These are phyloP conservation scores for Aphanocladium album DNA, from an alignment of 2,329 filamentous ascomycete genomes.

Conservation along the genomic window DNA sequence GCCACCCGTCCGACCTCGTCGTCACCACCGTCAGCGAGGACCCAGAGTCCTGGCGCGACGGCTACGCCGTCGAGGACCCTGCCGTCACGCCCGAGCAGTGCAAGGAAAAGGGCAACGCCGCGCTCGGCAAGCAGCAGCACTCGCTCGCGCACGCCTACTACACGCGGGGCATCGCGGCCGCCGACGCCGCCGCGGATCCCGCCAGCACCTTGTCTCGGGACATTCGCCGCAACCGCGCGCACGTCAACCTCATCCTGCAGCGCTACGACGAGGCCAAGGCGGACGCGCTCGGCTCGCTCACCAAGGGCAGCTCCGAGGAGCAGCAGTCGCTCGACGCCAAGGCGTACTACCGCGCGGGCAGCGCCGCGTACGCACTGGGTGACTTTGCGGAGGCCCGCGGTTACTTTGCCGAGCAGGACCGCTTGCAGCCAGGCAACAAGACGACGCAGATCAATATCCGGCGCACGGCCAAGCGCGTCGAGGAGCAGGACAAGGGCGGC, in stretches of 20 bases:
- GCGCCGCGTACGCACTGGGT: conserved; percentile 25
- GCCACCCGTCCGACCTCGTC: conserved; percentile 29
- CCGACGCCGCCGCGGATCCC: background rate
- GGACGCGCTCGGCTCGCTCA: conserved; percentile 28
- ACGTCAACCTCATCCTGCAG: conserved; percentile 27
- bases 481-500: conserved; percentile 19
- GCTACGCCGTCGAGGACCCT: background rate
- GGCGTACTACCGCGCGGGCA: conserved; percentile 28
- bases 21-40: conserved; percentile 13
- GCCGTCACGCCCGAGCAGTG: conserved; percentile 16
- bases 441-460: conserved; percentile 17
- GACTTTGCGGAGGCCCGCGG: conserved; percentile 20
- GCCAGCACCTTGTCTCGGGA: conserved; percentile 23
- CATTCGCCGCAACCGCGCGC: conserved; percentile 26
- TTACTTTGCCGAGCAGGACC: conserved; percentile 21
- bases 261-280: conserved; percentile 26
- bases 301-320: conserved; percentile 6
- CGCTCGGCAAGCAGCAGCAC: conserved; percentile 20
- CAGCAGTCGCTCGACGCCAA: conserved; percentile 24
- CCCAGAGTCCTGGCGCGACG: conserved; percentile 18
- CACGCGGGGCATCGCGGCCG: conserved; percentile 20
- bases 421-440: conserved; percentile 21
- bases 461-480: conserved; percentile 19
- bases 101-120: conserved; percentile 27
- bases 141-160: conserved; percentile 22